phyloP scores from a whole-genome alignment of 1,284 basidiomycete genomes.

The Cryptococcus sp. region DNA sequence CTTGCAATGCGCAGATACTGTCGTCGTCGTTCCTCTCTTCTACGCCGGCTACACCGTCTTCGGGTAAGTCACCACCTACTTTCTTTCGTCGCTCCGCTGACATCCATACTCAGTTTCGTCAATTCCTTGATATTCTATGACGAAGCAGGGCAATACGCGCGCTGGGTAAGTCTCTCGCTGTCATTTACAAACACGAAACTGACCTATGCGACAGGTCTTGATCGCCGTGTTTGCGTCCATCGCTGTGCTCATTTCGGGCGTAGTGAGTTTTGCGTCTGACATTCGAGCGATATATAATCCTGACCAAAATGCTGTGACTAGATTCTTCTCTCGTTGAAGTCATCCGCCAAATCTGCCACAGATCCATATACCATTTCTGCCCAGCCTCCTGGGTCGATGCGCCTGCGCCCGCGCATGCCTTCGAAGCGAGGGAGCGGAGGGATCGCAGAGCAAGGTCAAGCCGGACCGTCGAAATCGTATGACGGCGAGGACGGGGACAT shows the following conservation, averaged over 20 bases:
- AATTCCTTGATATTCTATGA: slow-evolving; percentile 76
- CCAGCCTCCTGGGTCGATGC: slow-evolving; percentile 27
- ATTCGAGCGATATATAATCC: not conserved
- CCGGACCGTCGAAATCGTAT: slow-evolving; percentile 10
- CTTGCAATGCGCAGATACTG: slow-evolving; percentile 64
- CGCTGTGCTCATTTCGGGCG: slow-evolving; percentile 77
- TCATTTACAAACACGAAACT: not conserved
- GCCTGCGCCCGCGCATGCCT: slow-evolving; percentile 23
- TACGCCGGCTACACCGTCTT: slow-evolving; percentile 67
- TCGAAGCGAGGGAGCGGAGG: not conserved
- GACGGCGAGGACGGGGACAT: slow-evolving; percentile 10
- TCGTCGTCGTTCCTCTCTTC: slow-evolving; percentile 71
- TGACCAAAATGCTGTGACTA: slow-evolving; percentile 7
- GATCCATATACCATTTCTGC: slow-evolving; percentile 37
- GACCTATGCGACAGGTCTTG: slow-evolving; percentile 53
- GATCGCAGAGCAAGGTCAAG: slow-evolving; percentile 1
- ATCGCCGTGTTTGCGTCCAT: slow-evolving; percentile 84
- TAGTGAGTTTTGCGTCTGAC: slow-evolving; percentile 58
- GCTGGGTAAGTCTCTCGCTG: slow-evolving; percentile 62
- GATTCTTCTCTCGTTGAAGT: slow-evolving; percentile 51
- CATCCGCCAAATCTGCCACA: slow-evolving; percentile 35
- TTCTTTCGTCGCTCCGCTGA: not conserved
- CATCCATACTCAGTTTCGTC: slow-evolving; percentile 57
- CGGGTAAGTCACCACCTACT: slow-evolving; percentile 54
- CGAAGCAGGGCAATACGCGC: slow-evolving; percentile 74